Conservation (phyloP, 2,329 filamentous ascomycete genomes). For the Seiridium cupressi region DNA sequence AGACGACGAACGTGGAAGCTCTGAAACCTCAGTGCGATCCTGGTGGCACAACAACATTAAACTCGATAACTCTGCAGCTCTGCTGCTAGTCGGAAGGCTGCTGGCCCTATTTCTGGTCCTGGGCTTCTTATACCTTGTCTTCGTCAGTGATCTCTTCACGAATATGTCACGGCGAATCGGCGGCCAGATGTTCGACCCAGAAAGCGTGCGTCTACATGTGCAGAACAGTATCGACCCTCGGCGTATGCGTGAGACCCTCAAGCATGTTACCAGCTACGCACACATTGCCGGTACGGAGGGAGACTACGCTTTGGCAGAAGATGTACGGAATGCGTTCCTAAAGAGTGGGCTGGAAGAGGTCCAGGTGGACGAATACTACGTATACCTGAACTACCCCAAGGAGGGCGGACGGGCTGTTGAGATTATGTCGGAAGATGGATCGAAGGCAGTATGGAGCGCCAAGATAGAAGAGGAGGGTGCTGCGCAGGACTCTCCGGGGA, state of each 20-base stretch:
- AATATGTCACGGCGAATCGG: slow-evolving; percentile 60
- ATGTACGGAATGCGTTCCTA: slow-evolving; percentile 75
- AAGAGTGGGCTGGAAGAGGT: slow-evolving; percentile 74
- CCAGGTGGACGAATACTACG: slow-evolving; percentile 73
- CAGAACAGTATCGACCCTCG: slow-evolving; percentile 69
- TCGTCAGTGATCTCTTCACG: slow-evolving; percentile 81
- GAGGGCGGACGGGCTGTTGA: slow-evolving; percentile 75
- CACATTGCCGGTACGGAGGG: slow-evolving; percentile 95
- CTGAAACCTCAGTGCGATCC: slow-evolving; percentile 20
- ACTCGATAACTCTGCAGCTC: slow-evolving; percentile 41
- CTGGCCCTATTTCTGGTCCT: slow-evolving; percentile 75
- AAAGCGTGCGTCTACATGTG: slow-evolving; percentile 74
- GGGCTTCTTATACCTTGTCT: slow-evolving; percentile 77
- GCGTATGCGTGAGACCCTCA: slow-evolving; percentile 69
- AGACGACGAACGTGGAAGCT: slow-evolving; percentile 11
- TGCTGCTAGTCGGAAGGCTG: slow-evolving; percentile 69
- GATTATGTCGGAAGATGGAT: slow-evolving; percentile 67
- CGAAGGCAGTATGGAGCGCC: slow-evolving; percentile 70
- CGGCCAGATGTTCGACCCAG: slow-evolving; percentile 76
- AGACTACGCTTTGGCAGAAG: slow-evolving; percentile 81
- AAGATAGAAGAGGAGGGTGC: slow-evolving; percentile 73
- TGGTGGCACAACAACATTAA: slow-evolving; percentile 36
- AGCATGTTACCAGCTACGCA: slow-evolving; percentile 78
- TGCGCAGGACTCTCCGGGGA: slow-evolving; percentile 53
- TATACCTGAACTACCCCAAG: slow-evolving; percentile 90